Percentiles rank a stretch among this genome's conserved stretches.
phyloP scores from a whole-genome alignment of 495 filamentous ascomycete genomes.

The Penicillium arizonense region DNA sequence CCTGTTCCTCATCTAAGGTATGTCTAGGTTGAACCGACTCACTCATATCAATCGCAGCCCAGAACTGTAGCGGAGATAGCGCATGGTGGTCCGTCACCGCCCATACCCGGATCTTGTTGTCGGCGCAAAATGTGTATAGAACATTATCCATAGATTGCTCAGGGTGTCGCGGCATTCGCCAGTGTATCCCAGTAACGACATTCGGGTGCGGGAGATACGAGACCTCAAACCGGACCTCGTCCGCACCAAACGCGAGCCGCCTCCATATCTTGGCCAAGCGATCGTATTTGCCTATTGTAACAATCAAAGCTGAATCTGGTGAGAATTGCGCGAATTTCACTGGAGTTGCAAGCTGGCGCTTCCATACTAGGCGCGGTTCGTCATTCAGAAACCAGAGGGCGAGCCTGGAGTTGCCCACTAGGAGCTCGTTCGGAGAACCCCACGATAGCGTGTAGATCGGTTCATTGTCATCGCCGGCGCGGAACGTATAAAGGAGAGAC shows the following conservation, averaged over 20 bases:
- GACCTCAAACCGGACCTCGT: constrained; percentile 86
- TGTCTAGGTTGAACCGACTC: constrained; percentile 66
- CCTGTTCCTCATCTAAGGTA: constrained; percentile 24
- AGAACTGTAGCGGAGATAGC: constrained; percentile 69
- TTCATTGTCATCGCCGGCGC: constrained; percentile 38
- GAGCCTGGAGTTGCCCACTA: constrained; percentile 69
- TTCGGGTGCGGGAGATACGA: constrained; percentile 83
- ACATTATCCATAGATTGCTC: constrained; percentile 84
- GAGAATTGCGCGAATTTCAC: constrained; percentile 79
- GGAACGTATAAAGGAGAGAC: constrained; percentile 50
- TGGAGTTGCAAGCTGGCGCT: constrained; percentile 65
- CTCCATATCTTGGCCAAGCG: constrained; percentile 91
- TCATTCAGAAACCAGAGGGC: constrained; percentile 64
- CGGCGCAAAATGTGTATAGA: constrained; percentile 89
- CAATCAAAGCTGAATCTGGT: constrained; percentile 80
- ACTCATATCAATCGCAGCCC: constrained; percentile 78
- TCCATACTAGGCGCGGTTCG: constrained; percentile 62
- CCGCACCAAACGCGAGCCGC: constrained; percentile 76
- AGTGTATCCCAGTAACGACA: constrained; percentile 77
- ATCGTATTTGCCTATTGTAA: constrained; percentile 77
- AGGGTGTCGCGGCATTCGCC: constrained; percentile 71
- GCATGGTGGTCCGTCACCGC: constrained; percentile 71
- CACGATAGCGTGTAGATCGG: constrained; percentile 72
- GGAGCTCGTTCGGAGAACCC: constrained; percentile 79
- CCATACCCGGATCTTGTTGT: constrained; percentile 83